phyloP scores from a whole-genome alignment of 1,139 yeast genomes.

The Kodamaea derodonti region DNA sequence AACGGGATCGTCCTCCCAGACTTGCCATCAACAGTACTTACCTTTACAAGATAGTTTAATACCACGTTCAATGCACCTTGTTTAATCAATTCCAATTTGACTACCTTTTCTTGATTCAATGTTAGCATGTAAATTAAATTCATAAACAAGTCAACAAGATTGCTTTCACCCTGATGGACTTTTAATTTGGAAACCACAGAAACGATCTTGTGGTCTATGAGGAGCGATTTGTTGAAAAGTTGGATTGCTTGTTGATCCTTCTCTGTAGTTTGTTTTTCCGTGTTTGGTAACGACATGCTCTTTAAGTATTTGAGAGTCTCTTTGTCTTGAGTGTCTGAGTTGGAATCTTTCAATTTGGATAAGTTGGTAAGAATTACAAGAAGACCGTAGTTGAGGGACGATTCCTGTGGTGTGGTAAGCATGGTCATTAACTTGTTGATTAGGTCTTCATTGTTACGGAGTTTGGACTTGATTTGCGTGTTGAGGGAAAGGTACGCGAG shows the following conservation, averaged over 20 bases:
- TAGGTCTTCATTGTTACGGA: constrained; percentile 32
- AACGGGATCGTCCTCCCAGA: constrained; percentile 2
- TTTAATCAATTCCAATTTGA: constrained; percentile 36
- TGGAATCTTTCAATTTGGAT: constrained; percentile 24
- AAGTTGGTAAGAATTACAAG: constrained; percentile 35
- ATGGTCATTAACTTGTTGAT: constrained; percentile 19
- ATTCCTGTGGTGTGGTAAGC: constrained; percentile 4
- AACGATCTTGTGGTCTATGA: constrained; percentile 24
- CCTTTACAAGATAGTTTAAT: constrained; percentile 33
- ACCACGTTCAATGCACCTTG: constrained; percentile 44
- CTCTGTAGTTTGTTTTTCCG: constrained; percentile 14
- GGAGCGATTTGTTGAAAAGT: constrained; percentile 28
- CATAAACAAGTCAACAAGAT: constrained; percentile 17
- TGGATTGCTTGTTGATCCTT: constrained; percentile 26
- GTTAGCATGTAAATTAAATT: constrained; percentile 26
- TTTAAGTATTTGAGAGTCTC: constrained; percentile 31
- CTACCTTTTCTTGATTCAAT: constrained; percentile 19
- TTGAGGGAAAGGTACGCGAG: constrained; percentile 45
- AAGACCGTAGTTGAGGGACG: constrained; percentile 28
- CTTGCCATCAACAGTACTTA: constrained; percentile 21
- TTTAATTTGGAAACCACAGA: constrained; percentile 25
- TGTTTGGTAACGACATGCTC: constrained; percentile 28
- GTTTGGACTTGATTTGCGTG: constrained; percentile 21
- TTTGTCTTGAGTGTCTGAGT: constrained; percentile 7
- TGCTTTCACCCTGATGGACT: constrained; percentile 13